These are phyloP conservation scores for Lepidopterella palustris DNA, from an alignment of 495 filamentous ascomycete species.

Conservation along the genomic window DNA sequence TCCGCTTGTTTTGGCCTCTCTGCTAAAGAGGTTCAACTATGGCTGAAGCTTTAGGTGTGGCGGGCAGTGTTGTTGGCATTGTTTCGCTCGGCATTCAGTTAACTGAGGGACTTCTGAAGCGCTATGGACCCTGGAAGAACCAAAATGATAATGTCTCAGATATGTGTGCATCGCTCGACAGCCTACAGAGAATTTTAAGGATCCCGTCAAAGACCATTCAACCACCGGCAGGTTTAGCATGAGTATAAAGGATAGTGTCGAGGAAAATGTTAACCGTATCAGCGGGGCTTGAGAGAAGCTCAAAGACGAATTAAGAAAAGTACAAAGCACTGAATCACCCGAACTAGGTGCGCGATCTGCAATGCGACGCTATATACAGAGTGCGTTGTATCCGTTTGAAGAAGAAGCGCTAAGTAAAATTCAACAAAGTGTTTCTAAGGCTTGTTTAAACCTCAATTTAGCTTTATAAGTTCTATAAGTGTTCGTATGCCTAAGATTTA, in stretches of 20 bases:
- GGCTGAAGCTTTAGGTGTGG: background rate
- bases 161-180: constrained; percentile 14
- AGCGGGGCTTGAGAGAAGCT: constrained; percentile 10
- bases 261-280: constrained; percentile 11
- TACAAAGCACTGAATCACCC: constrained; percentile 9
- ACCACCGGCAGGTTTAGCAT: constrained; percentile 12
- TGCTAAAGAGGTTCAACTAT: background rate
- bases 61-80: background rate
- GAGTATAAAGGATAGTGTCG: constrained; percentile 13
- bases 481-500: background rate
- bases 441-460: background rate
- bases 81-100: background rate
- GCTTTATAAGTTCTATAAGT: background rate
- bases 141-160: constrained; percentile 12
- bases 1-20: background rate
- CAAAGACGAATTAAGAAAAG: constrained; percentile 15
- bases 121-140: constrained; percentile 5
- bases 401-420: constrained; percentile 14
- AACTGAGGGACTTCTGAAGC: background rate
- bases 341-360: constrained; percentile 10
- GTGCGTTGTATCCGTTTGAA: constrained; percentile 11
- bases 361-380: constrained; percentile 14
- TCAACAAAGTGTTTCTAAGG: constrained; percentile 13
- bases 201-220: constrained; percentile 10
- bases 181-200: constrained; percentile 10